phyloP scores from a whole-genome alignment of 1,139 yeast genomes.

The Geotrichum aggregatum region DNA sequence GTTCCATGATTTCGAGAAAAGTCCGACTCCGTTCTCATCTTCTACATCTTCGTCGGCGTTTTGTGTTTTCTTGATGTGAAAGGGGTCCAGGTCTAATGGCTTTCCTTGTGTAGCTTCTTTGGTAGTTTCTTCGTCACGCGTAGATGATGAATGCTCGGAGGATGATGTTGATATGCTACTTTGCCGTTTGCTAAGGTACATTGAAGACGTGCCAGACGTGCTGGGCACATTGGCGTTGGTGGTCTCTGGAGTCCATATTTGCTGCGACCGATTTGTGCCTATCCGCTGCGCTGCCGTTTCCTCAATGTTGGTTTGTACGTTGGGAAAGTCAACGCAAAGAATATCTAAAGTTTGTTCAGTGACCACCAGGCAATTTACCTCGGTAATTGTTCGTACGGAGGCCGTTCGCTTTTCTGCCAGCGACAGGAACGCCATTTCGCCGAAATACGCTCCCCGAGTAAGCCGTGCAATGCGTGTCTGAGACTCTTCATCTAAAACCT shows the following conservation, averaged over 20 bases:
- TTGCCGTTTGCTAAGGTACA: conserved; percentile 13
- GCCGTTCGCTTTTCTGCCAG: conserved; percentile 54
- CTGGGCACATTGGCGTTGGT: background rate
- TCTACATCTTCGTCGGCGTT: conserved; percentile 9
- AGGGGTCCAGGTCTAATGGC: conserved; percentile 7
- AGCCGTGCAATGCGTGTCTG: conserved; percentile 52
- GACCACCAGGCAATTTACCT: conserved; percentile 57
- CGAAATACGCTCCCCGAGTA: conserved; percentile 63
- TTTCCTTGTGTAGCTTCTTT: conserved; percentile 7
- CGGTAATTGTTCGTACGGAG: conserved; percentile 56
- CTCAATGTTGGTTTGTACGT: conserved; percentile 55
- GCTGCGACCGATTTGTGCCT: conserved; percentile 47
- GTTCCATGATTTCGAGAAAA: conserved; percentile 24
- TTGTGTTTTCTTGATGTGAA: conserved; percentile 1
- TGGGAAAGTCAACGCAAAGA: conserved; percentile 56
- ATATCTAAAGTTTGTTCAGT: conserved; percentile 51
- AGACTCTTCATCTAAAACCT: conserved; percentile 49
- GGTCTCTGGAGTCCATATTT: conserved; percentile 22
- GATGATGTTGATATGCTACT: conserved; percentile 9
- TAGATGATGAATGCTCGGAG: background rate
- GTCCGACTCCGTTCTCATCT: conserved; percentile 15
- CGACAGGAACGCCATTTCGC: conserved; percentile 67
- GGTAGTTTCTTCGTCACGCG: background rate
- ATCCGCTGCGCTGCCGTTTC: conserved; percentile 55
- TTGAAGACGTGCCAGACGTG: background rate